Evolutionary conservation across 768 basidiomycete genomes (phyloP), one percentile per base, ranked within the genome.

Genomic region (Xanthoconium purpureum): DNA sequence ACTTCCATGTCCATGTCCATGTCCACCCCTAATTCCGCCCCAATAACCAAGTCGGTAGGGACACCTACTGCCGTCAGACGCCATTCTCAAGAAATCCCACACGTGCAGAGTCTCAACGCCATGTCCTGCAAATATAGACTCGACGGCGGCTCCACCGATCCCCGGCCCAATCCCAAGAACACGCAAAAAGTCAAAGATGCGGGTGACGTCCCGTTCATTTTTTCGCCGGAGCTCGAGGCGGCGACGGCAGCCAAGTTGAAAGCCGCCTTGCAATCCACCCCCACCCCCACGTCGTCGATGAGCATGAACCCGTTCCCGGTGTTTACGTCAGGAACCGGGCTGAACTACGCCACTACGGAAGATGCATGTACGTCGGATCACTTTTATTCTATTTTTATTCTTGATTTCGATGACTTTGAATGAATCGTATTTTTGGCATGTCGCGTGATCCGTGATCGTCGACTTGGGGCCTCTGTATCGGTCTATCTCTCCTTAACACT

Each of bases 131-230:
- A 65, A 47, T 68, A 67, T 36, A 55, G 60, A 40, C 51, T 66
- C 1, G 68, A 69, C n/a, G 28, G n/a, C 6, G 46, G 33, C 10
- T 39, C 63, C 14, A 7, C 39, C 7, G 65, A 67, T 7, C 2
- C 58, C 12, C 61, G 68, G 28, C 28, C 36, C 2, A 40, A 7
- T 5, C 13, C 50, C 44, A 68, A 60, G 62, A 59, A 42, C 6
- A 43, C 37, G 8, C 62, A 60, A 47, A 71, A 45, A 15, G 61
- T 62, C 56, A 70, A 67, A 55, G 69, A 71, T 29, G 69, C 71
- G 0, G 69, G 69, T 1, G 69, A 71, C 37, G 64, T 65, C 11
- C 69, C 69, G 0, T 71, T 71, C n/a, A 68, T 71, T 3, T 70
- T 71, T 28, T 71, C 67, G 2, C 52, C 68, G 2, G 70, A 71